Conservation (phyloP, 1,284 basidiomycete species). For the Ustilago nuda region DNA sequence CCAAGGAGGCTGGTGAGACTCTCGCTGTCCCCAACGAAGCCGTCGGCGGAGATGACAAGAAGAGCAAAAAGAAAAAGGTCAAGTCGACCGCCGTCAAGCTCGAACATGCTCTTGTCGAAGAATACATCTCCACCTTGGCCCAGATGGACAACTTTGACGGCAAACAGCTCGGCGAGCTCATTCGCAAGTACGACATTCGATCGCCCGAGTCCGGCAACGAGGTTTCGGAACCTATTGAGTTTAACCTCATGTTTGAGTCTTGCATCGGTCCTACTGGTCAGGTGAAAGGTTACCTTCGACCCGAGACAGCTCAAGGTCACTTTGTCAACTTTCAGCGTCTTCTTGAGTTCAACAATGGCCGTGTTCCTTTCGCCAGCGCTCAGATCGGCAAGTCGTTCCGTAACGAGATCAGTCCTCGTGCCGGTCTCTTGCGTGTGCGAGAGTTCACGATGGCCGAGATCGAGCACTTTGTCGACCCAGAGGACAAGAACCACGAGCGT, state of each 20-base stretch:
- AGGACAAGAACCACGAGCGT: slow-evolving; percentile 86
- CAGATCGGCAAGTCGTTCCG: slow-evolving; percentile 97
- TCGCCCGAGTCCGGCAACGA: slow-evolving; percentile 95
- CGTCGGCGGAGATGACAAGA: slow-evolving; percentile 69
- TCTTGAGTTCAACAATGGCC: slow-evolving; percentile 97
- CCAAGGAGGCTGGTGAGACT: slow-evolving; percentile 68
- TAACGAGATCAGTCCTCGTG: slow-evolving; percentile 97
- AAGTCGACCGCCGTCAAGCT: slow-evolving; percentile 83
- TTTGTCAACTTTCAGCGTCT: slow-evolving; percentile 98
- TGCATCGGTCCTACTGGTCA: slow-evolving; percentile 98
- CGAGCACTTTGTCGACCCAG: slow-evolving; percentile 97
- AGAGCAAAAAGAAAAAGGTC: slow-evolving; percentile 84
- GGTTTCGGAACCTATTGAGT: slow-evolving; percentile 90
- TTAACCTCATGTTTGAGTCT: slow-evolving; percentile 99
- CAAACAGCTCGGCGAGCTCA: slow-evolving; percentile 86
- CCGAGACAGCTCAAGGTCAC: slow-evolving; percentile 98
- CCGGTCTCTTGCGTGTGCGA: slow-evolving; percentile 93
- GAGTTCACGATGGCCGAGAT: slow-evolving; percentile 99
- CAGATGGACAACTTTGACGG: slow-evolving; percentile 97
- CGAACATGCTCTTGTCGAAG: slow-evolving; percentile 79
- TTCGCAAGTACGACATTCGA: slow-evolving; percentile 82
- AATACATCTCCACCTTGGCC: slow-evolving; percentile 86
- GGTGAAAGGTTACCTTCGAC: slow-evolving; percentile 94
- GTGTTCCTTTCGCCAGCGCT: slow-evolving; percentile 94
- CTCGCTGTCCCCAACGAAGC: slow-evolving; percentile 27